These are phyloP conservation scores for Aspergillus terreus DNA, from an alignment of 2,329 filamentous ascomycete genomes.

Conservation along the genomic window DNA sequence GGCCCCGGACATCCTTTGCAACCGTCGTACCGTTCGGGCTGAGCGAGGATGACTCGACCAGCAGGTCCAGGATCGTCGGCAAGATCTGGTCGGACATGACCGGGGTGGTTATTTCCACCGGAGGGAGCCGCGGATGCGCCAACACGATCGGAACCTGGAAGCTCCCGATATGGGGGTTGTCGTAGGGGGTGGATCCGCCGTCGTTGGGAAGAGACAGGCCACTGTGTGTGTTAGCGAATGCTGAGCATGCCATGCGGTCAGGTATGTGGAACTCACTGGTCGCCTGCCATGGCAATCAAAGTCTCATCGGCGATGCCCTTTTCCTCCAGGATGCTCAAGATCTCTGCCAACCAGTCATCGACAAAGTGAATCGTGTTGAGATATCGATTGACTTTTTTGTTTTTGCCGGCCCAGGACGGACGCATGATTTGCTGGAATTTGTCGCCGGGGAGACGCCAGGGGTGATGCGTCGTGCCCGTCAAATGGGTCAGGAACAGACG, in stretches of 20 bases:
- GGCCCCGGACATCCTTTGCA: constrained; percentile 22
- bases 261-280: constrained; percentile 20
- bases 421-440: constrained; percentile 21
- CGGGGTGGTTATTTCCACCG: constrained; percentile 24
- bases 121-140: constrained; percentile 29
- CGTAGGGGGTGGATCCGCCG: constrained; percentile 30
- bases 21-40: constrained; percentile 17
- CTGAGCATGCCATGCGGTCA: neutral
- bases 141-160: constrained; percentile 33
- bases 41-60: constrained; percentile 29
- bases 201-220: constrained; percentile 35
- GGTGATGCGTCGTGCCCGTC: constrained; percentile 33
- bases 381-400: constrained; percentile 25
- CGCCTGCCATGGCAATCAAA: constrained; percentile 30
- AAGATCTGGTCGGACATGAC: constrained; percentile 30
- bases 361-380: constrained; percentile 30
- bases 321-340: constrained; percentile 28
- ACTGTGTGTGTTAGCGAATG: constrained; percentile 10
- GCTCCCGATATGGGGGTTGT: constrained; percentile 30
- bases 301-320: constrained; percentile 31
- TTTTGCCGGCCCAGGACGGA: constrained; percentile 13
- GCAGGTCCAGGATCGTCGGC: constrained; percentile 29
- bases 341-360: constrained; percentile 30
- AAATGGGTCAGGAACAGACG: constrained; percentile 33
- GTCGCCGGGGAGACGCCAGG: constrained; percentile 28